These are phyloP conservation scores for Allium cepa DNA, from an alignment of 106 monocot genomes.

Conservation along the genomic window DNA sequence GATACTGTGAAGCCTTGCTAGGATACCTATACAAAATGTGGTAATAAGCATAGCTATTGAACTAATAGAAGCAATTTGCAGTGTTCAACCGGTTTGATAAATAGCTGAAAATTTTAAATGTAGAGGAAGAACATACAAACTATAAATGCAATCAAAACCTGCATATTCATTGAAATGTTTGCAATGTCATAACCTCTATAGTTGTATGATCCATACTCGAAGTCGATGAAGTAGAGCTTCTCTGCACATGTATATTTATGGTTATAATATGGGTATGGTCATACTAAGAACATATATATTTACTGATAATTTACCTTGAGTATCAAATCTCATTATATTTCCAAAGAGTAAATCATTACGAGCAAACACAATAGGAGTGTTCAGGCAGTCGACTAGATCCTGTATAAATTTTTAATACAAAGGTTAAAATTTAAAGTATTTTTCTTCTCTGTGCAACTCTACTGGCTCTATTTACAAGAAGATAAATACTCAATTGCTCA, in stretches of 20 bases:
- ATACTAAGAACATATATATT: too few species aligned
- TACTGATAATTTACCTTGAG: conserved; percentile 31
- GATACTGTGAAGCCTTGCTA: conserved; percentile 57
- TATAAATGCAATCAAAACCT: too few species aligned
- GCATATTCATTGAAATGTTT: too few species aligned
- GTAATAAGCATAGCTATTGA: conserved; percentile 94
- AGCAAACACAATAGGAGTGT: too few species aligned
- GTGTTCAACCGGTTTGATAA: conserved; percentile 25
- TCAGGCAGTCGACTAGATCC: too few species aligned
- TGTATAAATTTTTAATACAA: too few species aligned
- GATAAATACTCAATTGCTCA: conserved; percentile 63
- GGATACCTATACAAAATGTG: conserved; percentile 66
- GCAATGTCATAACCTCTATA: too few species aligned
- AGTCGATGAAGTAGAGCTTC: conserved; percentile 87
- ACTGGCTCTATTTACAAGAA: too few species aligned
- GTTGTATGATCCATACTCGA: conserved; percentile 94
- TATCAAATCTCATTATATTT: conserved; percentile 74
- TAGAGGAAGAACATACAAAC: too few species aligned
- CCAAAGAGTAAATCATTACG: too few species aligned
- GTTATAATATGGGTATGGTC: not conserved
- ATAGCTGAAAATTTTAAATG: conserved; percentile 48
- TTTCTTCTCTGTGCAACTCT: too few species aligned
- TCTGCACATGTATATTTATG: conserved; percentile 17
- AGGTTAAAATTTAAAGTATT: too few species aligned
- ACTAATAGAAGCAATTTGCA: conserved; percentile 79